phyloP scores from a whole-genome alignment of 192 early-diverging fungal species.

The Linnemannia exigua region DNA sequence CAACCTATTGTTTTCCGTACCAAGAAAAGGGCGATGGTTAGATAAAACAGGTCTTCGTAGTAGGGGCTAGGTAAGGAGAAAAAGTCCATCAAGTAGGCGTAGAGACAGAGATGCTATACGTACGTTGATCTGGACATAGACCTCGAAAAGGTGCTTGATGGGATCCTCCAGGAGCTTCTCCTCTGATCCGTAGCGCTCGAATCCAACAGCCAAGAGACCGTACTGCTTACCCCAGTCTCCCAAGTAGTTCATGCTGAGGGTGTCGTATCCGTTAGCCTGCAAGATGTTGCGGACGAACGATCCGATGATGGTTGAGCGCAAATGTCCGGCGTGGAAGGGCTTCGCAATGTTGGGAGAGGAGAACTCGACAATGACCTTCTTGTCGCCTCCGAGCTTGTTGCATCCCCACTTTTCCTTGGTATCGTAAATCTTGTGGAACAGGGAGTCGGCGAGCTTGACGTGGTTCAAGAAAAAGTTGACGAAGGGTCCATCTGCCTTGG shows the following conservation, averaged over 20 bases:
- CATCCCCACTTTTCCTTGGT: slow-evolving; percentile 71
- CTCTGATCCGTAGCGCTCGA: slow-evolving; percentile 84
- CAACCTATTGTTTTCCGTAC: slow-evolving; percentile 57
- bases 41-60: slow-evolving; percentile 2
- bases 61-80: background rate
- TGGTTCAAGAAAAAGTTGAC: slow-evolving; percentile 82
- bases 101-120: slow-evolving; percentile 60
- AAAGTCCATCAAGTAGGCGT: slow-evolving; percentile 56
- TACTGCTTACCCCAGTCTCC: slow-evolving; percentile 99
- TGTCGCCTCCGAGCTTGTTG: slow-evolving; percentile 77
- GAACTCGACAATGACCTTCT: slow-evolving; percentile 92
- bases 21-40: background rate
- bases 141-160: slow-evolving; percentile 92
- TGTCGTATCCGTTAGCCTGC: slow-evolving; percentile 90
- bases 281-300: slow-evolving; percentile 89
- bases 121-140: slow-evolving; percentile 92
- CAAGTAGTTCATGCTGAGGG: slow-evolving; percentile 96
- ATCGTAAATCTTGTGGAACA: slow-evolving; percentile 69
- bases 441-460: slow-evolving; percentile 62
- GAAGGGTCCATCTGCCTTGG: slow-evolving; percentile 75
- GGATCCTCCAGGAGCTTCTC: slow-evolving; percentile 84
- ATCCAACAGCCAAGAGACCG: slow-evolving; percentile 94
- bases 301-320: slow-evolving; percentile 98
- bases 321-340: slow-evolving; percentile 97
- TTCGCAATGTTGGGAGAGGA: slow-evolving; percentile 99